These are phyloP conservation scores for Toxoplasma gondii DNA, from an alignment of 169 alveolate species.

Conservation along the genomic window DNA sequence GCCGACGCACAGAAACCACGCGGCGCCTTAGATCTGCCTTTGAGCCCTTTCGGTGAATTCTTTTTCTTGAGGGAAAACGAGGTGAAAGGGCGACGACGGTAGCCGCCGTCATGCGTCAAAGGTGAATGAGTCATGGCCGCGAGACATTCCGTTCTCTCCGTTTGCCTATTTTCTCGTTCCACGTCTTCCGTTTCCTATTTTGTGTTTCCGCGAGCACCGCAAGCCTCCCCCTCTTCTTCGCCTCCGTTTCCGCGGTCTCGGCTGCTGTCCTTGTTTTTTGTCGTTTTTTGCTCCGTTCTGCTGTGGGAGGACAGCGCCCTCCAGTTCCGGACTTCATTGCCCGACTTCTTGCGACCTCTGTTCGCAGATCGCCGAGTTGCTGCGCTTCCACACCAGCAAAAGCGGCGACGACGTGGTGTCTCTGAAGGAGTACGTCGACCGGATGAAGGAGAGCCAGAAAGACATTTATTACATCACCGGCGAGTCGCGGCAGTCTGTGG, in stretches of 20 bases:
- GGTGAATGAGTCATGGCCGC: slow-evolving; percentile 41
- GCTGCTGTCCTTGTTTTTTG: no score
- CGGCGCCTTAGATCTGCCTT: slow-evolving; percentile 44
- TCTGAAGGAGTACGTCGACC: slow-evolving; percentile 96
- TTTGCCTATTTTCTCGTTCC: no score
- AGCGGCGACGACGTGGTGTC: slow-evolving; percentile 98
- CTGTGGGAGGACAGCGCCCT: no score
- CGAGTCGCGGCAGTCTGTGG: slow-evolving; percentile 96
- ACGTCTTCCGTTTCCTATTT: no score
- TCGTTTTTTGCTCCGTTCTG: no score
- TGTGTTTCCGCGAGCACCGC: no score
- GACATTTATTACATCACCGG: slow-evolving; percentile 99
- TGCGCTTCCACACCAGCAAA: slow-evolving; percentile 98
- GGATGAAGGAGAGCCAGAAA: slow-evolving; percentile 99
- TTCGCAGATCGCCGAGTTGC: slow-evolving; percentile 92
- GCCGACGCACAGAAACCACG: not conserved
- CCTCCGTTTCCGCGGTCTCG: no score
- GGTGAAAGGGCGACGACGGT: not conserved
- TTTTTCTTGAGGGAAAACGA: not conserved
- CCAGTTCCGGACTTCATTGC: no score
- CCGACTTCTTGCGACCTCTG: not conserved
- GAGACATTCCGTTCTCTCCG: not conserved
- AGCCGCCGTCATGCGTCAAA: not conserved
- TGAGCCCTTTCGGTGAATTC: not conserved
- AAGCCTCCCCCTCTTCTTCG: no score